Evolutionary conservation across 148 eudicot genomes (phyloP).

Genomic region (Fagopyrum esculentum): DNA sequence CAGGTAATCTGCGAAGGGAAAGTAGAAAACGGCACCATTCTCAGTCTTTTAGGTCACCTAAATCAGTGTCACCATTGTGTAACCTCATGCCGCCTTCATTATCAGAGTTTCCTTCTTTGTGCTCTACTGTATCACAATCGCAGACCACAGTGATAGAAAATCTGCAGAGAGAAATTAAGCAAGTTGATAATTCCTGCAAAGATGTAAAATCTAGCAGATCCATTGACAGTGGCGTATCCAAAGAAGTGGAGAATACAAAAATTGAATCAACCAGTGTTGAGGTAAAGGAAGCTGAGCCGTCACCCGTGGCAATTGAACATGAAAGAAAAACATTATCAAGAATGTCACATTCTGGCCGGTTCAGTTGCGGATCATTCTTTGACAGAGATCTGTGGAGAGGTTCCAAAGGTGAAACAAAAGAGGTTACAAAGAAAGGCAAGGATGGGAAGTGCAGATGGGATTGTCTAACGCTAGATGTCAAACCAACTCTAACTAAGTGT

Average conservation of each 20-base stretch:
- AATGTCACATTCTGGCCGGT: constrained; percentile 28
- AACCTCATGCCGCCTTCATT: not conserved
- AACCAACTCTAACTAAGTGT: constrained; percentile 30
- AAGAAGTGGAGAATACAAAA: not conserved
- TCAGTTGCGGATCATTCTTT: constrained; percentile 36
- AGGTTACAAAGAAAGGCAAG: constrained; percentile 19
- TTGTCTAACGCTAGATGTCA: constrained; percentile 31
- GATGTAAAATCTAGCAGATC: no score
- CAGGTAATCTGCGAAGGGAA: constrained; percentile 14
- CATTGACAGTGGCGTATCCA: not conserved
- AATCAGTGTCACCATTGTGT: not conserved
- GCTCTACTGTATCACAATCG: not conserved
- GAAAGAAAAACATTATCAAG: constrained; percentile 23
- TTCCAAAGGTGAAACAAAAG: constrained; percentile 26
- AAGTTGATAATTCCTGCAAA: not conserved
- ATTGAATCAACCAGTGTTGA: not conserved
- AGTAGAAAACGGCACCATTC: not conserved
- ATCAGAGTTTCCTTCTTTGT: no score
- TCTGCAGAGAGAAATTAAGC: not conserved
- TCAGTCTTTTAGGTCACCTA: constrained; percentile 4
- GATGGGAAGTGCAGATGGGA: constrained; percentile 34
- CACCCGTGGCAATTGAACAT: not conserved
- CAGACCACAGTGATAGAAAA: not conserved
- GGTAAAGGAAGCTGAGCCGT: no score
- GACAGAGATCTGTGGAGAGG: constrained; percentile 32